Evolutionary conservation across 164 flowering plant genomes (phyloP), one percentile per base, ranked within the genome.

Genomic region (Dillenia suffruticosa): DNA sequence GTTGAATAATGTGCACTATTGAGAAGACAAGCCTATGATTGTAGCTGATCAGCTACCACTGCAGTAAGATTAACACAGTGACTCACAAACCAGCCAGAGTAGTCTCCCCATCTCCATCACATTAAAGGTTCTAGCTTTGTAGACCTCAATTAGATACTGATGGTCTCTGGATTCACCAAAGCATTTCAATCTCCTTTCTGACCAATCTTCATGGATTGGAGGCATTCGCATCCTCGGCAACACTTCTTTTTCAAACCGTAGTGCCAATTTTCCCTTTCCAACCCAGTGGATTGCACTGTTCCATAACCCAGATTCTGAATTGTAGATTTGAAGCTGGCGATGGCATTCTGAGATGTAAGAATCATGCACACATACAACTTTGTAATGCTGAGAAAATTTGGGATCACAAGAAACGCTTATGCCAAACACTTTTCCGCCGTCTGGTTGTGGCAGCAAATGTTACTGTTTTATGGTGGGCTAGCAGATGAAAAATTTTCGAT

Each of bases 211-310:
- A 2, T 22, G 57, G 1, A n/a, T 9, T 0, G 61, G 64, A 47
- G 56, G 62, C 24, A 14, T 8, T 2, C 63, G 68, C 62, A 63
- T 58, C 51, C 1, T 14, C 9, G 10, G 11, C 1, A 53, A 7
- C 1, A 9, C 8, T 56, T 62, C 58, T 32, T 47, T 12, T 1
- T 58, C 60, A 54, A 65, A 75, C 9, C 11, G 49, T 6, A 71
- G 2, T 0, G 64, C 46, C 50, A 13, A 17, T n/a, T 62, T 67
- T 8, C 19, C 9, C 0, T 16, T 9, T 10, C 64, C 49, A 15
- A 58, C 3, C 79, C 79, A 76, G 46, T 72, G 66, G n/a, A 72
- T 24, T 0, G 71, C 61, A 2, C 67, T 71, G n/a, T 72, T 76
- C 68, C 71, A 63, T 0, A 13, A 4, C 8, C 59, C 40, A 10